These are phyloP conservation scores for Tetragonia tetragonoides DNA, from an alignment of 148 eudicot species.

Conservation along the genomic window DNA sequence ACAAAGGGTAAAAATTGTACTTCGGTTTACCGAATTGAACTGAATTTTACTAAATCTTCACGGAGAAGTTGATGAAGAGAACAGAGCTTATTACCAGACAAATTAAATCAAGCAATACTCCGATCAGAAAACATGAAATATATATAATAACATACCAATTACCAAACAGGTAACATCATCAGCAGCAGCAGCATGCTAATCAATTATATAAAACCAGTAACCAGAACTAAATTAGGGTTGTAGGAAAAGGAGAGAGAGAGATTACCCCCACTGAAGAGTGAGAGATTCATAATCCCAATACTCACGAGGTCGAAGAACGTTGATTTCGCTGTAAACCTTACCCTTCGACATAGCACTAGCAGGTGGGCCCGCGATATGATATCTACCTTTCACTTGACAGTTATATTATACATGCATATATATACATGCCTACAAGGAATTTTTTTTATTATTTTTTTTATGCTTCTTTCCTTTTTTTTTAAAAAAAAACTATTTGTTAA, in stretches of 20 bases:
- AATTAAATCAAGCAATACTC: too few relatives aligned
- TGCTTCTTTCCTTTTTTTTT: too few relatives aligned
- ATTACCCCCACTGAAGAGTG: constrained; percentile 78
- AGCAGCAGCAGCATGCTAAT: not conserved
- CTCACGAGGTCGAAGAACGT: constrained; percentile 66
- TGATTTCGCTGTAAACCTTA: constrained; percentile 71
- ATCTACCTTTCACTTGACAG: too few relatives aligned
- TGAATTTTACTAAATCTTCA: too few relatives aligned
- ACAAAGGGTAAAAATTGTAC: too few relatives aligned
- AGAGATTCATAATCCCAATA: constrained; percentile 82
- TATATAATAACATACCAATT: not conserved
- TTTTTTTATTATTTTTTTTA: too few relatives aligned
- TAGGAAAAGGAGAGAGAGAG: not conserved
- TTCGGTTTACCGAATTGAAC: too few relatives aligned
- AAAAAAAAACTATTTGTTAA: too few relatives aligned
- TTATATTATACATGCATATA: too few relatives aligned
- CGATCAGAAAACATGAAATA: not conserved
- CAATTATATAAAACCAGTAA: not conserved
- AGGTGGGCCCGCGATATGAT: constrained; percentile 19
- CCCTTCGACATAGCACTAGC: constrained; percentile 59
- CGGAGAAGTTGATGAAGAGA: too few relatives aligned
- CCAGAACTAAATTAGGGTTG: not conserved
- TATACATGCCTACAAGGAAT: too few relatives aligned
- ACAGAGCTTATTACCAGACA: too few relatives aligned
- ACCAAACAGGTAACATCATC: not conserved